A percentile compares a stretch with the other conserved stretches of the same genome.
phyloP scores from a whole-genome alignment of 2,329 filamentous ascomycete species.

The Alternaria solani region DNA sequence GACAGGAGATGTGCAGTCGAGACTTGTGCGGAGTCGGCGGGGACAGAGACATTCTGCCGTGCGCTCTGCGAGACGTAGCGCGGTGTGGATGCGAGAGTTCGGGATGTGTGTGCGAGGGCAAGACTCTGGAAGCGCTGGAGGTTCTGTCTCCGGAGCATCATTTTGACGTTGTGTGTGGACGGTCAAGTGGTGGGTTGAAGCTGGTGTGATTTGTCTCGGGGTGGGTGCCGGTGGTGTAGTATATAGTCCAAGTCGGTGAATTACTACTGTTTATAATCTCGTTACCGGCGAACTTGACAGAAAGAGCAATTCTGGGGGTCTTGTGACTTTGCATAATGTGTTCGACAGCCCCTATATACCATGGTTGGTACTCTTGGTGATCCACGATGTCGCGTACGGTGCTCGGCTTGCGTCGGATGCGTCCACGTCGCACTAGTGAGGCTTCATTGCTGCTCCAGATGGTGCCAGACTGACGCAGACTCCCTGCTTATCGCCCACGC shows the following conservation, averaged over 20 bases:
- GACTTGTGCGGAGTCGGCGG: slow-evolving; percentile 25
- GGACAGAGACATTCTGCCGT: slow-evolving; percentile 40
- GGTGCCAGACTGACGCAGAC: slow-evolving; percentile 26
- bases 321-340: slow-evolving; percentile 21
- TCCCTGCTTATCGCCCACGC: slow-evolving; percentile 10
- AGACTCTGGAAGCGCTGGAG: slow-evolving; percentile 34
- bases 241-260: slow-evolving; percentile 5
- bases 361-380: slow-evolving; percentile 14
- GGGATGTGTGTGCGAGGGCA: slow-evolving; percentile 29
- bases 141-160: slow-evolving; percentile 34
- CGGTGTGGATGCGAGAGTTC: slow-evolving; percentile 26
- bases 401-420: slow-evolving; percentile 42
- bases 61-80: slow-evolving; percentile 45
- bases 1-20: slow-evolving; percentile 30
- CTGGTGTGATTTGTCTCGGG: not conserved
- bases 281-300: not conserved
- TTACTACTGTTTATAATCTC: not conserved
- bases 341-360: slow-evolving; percentile 36
- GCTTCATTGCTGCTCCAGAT: slow-evolving; percentile 13
- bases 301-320: slow-evolving; percentile 11
- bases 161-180: slow-evolving; percentile 15
- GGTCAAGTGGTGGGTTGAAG: slow-evolving; percentile 2
- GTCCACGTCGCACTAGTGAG: slow-evolving; percentile 22
- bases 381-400: slow-evolving; percentile 26
- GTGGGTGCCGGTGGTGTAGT: not conserved